Evolutionary conservation across 2,329 filamentous ascomycete genomes (phyloP).

Genomic region (Ceratocystis lukuohia): DNA sequence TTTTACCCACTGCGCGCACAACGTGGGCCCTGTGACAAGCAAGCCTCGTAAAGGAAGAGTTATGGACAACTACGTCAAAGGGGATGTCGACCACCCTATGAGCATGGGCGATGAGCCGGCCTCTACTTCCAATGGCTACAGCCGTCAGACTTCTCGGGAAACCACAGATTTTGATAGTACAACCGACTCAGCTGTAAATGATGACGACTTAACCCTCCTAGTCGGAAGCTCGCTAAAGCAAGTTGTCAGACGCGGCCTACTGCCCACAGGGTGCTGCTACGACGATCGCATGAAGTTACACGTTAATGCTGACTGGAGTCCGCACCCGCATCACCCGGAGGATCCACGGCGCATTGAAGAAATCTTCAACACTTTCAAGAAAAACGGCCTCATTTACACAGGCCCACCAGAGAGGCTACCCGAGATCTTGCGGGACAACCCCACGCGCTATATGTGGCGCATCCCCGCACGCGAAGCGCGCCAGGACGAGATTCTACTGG

Average conservation of each 20-base stretch:
- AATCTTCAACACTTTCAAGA: slow-evolving; percentile 81
- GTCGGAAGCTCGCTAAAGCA: slow-evolving; percentile 25
- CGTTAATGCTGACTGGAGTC: slow-evolving; percentile 64
- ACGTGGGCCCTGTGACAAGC: neutral
- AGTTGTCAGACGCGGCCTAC: slow-evolving; percentile 34
- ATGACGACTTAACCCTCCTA: slow-evolving; percentile 21
- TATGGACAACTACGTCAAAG: slow-evolving; percentile 27
- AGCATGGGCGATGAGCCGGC: slow-evolving; percentile 27
- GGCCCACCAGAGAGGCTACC: slow-evolving; percentile 43
- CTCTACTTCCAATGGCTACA: slow-evolving; percentile 14
- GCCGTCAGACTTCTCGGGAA: slow-evolving; percentile 10
- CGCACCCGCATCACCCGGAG: slow-evolving; percentile 76
- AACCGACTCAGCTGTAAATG: slow-evolving; percentile 19
- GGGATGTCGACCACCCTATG: slow-evolving; percentile 34
- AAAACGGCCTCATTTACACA: slow-evolving; percentile 60
- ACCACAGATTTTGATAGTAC: slow-evolving; percentile 18
- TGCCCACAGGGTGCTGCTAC: slow-evolving; percentile 71
- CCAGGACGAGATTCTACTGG: slow-evolving; percentile 62
- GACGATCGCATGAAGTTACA: slow-evolving; percentile 94
- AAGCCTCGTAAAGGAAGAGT: slow-evolving; percentile 12
- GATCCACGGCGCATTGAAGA: slow-evolving; percentile 84
- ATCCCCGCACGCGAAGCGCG: slow-evolving; percentile 70
- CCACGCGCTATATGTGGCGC: slow-evolving; percentile 54
- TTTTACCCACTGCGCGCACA: neutral
- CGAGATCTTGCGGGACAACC: slow-evolving; percentile 38